Conservation (phyloP, 2,329 filamentous ascomycete genomes). For the Monilinia fructigena region DNA sequence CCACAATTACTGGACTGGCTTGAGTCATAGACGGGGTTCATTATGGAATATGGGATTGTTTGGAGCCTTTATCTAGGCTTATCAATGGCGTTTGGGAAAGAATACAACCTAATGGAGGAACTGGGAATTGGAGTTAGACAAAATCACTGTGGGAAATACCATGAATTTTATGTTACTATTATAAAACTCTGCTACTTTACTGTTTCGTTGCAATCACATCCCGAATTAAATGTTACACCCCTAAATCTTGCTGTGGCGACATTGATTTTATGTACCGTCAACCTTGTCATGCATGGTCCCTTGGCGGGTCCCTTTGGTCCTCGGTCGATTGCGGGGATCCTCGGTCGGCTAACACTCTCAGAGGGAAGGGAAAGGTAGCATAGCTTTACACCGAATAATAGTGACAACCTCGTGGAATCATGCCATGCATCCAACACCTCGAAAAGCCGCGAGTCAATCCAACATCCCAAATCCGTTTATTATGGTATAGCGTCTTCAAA, state of each 20-base stretch:
- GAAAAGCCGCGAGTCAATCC: slow-evolving; percentile 1
- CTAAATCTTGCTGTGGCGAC: neutral
- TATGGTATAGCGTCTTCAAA: neutral
- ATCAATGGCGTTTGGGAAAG: slow-evolving; percentile 17
- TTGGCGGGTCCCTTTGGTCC: slow-evolving; percentile 10
- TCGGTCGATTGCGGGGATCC: slow-evolving; percentile 13
- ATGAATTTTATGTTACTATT: slow-evolving; percentile 1
- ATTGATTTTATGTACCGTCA: neutral
- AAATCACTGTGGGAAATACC: slow-evolving; percentile 19
- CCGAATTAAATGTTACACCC: neutral
- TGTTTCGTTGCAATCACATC: neutral
- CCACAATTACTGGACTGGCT: slow-evolving; percentile 74
- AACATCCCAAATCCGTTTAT: neutral
- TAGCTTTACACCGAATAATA: slow-evolving; percentile 1
- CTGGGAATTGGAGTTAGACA: slow-evolving; percentile 21
- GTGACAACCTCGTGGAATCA: slow-evolving; percentile 14
- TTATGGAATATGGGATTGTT: slow-evolving; percentile 1
- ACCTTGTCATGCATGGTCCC: neutral
- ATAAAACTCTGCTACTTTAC: neutral
- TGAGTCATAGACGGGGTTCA: slow-evolving; percentile 45
- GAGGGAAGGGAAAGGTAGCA: slow-evolving; percentile 7
- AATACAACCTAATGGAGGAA: slow-evolving; percentile 12
- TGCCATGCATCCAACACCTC: neutral
- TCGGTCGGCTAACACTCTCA: slow-evolving; percentile 10
- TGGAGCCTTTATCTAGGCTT: neutral